Evolutionary conservation across 164 flowering plant species (phyloP), one percentile per base, ranked within the genome.

Genomic region (Magnolia officinalis): DNA sequence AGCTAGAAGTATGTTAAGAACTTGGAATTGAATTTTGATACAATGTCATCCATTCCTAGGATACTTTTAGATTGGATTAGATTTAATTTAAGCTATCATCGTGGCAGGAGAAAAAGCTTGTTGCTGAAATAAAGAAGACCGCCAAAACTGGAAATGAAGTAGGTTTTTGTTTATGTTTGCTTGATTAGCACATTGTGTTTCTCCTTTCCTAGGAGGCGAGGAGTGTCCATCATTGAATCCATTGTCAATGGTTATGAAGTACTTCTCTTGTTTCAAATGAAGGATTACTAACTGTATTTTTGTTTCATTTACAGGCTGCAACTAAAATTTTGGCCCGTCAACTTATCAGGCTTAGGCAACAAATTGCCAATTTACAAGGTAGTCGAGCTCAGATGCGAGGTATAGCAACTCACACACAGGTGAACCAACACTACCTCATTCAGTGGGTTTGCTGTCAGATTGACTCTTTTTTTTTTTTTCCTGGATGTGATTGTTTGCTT

Each of bases 121-220:
- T 93, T 77, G 90, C 90, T 76, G 98, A 95, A 86, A 95, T 93
- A 76, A 95, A 95, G 85, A 90, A 84, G 84, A 93, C 91, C 72
- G 98, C 98, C 8, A 95, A 95, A 86, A 90, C 94, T 21, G 98
- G 98, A 77, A 95, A 95, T 82, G 98, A 95, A 91, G 98, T 90
- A 73, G 59, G 19, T 68, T 69, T 49, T 26, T 20, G 8, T 29
- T 63, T 2, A 50, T 13, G 6, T 6, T n/a, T 37, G 11, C 37
- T n/a, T 72, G 7, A 24, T 13, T 19, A 55, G 14, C 26, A 49
- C 13, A 10, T 18, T 66, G 45, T 16, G 18, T 11, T 55, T 55
- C 61, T 55, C 45, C 45, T 55, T 55, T 55, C 61, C 61, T 55
- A 11, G 18, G 61, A 55, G 13, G 45, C 18, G 61, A 11, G 21